phyloP scores from a whole-genome alignment of 768 basidiomycete genomes.

The Mycena venus region DNA sequence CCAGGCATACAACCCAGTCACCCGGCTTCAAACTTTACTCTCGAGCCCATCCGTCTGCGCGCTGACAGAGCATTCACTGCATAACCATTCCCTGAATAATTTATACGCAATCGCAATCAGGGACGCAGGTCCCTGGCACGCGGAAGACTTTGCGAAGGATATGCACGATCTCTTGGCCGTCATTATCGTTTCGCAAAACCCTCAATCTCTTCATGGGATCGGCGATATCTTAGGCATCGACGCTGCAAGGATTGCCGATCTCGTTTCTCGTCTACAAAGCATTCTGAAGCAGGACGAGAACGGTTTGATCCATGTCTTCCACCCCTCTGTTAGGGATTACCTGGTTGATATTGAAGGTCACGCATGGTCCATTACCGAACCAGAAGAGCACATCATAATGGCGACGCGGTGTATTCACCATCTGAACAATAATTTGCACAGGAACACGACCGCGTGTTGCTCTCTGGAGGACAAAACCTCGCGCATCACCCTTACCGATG shows the following conservation, averaged over 20 bases:
- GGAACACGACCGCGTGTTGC: background rate
- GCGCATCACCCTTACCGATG: background rate
- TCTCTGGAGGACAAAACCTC: background rate
- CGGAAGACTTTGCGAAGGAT: background rate
- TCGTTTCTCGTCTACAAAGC: slow-evolving; percentile 1
- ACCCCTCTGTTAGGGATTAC: slow-evolving; percentile 13
- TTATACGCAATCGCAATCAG: background rate
- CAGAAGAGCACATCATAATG: background rate
- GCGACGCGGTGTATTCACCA: background rate
- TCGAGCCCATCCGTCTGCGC: background rate
- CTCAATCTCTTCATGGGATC: background rate
- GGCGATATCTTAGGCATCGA: background rate
- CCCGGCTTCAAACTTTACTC: background rate
- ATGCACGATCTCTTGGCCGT: background rate
- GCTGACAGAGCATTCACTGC: background rate
- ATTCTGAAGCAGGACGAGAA: background rate
- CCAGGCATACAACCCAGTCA: background rate
- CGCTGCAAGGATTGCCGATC: no score
- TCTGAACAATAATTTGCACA: background rate
- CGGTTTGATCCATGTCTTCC: background rate
- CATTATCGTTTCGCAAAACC: slow-evolving; percentile 3
- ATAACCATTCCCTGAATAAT: no score
- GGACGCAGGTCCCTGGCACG: background rate
- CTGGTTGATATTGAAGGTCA: background rate
- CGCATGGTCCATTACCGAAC: background rate